Conservation (phyloP, 306 rosid species). For the Sechiopsis laciniata region DNA sequence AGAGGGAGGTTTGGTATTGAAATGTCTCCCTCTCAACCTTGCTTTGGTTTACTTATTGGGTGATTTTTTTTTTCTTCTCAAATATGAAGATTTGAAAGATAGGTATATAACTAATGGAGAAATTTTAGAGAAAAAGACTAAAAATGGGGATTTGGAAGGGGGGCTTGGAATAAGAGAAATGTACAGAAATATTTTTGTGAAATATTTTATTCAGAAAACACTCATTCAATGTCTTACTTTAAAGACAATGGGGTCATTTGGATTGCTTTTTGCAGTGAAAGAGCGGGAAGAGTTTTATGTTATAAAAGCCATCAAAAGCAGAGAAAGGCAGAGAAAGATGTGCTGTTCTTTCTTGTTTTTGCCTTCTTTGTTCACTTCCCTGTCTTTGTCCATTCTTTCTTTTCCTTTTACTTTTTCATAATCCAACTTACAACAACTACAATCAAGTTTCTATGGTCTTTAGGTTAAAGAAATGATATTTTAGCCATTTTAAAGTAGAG, state of each 20-base stretch:
- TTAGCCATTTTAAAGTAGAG: neutral
- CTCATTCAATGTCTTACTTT: neutral
- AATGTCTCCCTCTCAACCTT: constrained; percentile 12
- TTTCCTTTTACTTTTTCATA: neutral
- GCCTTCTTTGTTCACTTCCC: constrained; percentile 18
- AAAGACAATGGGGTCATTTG: neutral
- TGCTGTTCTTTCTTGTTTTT: constrained; percentile 15
- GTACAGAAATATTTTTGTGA: constrained; percentile 10
- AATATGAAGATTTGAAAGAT: constrained; percentile 1
- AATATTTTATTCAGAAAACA: neutral
- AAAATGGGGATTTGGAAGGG: neutral
- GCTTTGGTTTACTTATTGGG: neutral
- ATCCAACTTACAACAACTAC: neutral
- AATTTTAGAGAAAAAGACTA: neutral
- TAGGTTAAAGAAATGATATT: neutral
- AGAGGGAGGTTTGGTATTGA: constrained; percentile 15
- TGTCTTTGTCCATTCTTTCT: neutral
- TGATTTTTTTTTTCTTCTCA: neutral
- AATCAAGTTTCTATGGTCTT: neutral
- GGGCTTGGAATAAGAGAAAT: constrained; percentile 19
- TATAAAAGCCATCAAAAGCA: neutral
- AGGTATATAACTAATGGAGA: constrained; percentile 17
- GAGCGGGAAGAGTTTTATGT: constrained; percentile 12
- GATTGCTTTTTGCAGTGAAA: constrained; percentile 19
- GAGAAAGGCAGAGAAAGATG: constrained; percentile 12